Conservation (phyloP, 139 green algal genomes). For the Cymbomonas tetramitiformis region DNA sequence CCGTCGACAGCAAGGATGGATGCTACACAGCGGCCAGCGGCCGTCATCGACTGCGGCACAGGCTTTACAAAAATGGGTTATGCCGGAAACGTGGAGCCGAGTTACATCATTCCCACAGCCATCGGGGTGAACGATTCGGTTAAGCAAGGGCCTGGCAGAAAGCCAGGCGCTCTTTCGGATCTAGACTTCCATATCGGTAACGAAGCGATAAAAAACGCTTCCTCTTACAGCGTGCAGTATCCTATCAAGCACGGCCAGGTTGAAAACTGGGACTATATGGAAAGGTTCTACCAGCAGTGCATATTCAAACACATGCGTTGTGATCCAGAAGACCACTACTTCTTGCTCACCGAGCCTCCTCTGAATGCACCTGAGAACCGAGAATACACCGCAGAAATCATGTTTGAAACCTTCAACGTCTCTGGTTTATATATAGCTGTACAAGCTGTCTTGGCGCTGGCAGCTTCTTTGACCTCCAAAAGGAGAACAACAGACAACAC, state of each 20-base stretch:
- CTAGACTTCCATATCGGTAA: slow-evolving; percentile 49
- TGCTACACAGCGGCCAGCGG: slow-evolving; percentile 24
- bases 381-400: slow-evolving; percentile 60
- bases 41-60: slow-evolving; percentile 56
- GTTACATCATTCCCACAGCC: slow-evolving; percentile 46
- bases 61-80: slow-evolving; percentile 59
- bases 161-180: slow-evolving; percentile 34
- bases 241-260: slow-evolving; percentile 49
- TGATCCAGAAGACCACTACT: slow-evolving; percentile 52
- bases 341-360: slow-evolving; percentile 65
- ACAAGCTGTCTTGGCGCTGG: slow-evolving; percentile 35
- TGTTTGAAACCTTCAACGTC: slow-evolving; percentile 75
- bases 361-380: slow-evolving; percentile 62
- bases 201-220: slow-evolving; percentile 31
- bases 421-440: slow-evolving; percentile 58
- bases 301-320: slow-evolving; percentile 46
- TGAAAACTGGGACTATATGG: slow-evolving; percentile 56
- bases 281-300: slow-evolving; percentile 49
- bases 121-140: slow-evolving; percentile 19
- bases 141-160: background rate
- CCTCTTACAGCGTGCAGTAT: slow-evolving; percentile 29
- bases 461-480: slow-evolving; percentile 17
- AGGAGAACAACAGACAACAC: background rate
- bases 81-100: slow-evolving; percentile 46
- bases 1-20: no score